Evolutionary conservation across 2,329 filamentous ascomycete species (phyloP).

Genomic region (Blumeria graminis): DNA sequence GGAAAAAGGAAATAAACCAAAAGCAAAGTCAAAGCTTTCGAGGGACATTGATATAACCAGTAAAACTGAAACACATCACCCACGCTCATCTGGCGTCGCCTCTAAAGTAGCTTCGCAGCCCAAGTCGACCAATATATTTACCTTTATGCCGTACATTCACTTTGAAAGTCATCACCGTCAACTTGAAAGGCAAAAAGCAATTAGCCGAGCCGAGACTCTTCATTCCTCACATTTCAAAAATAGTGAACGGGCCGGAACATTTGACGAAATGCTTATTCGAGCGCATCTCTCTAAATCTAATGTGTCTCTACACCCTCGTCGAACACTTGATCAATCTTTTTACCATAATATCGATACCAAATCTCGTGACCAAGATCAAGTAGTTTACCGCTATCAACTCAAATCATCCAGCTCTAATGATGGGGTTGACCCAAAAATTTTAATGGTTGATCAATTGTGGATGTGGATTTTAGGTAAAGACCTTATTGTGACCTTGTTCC

Average conservation of each 20-base stretch:
- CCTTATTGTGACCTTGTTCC: too few relatives aligned
- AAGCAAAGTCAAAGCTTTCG: too few relatives aligned
- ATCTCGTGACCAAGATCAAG: constrained; percentile 16
- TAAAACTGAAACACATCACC: too few relatives aligned
- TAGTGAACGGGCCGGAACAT: constrained; percentile 7
- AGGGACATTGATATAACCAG: too few relatives aligned
- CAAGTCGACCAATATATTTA: too few relatives aligned
- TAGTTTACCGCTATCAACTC: constrained; percentile 11
- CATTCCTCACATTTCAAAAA: neutral
- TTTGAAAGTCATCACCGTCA: constrained; percentile 9
- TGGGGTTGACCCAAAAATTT: too few relatives aligned
- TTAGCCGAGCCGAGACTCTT: constrained; percentile 9
- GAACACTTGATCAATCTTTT: constrained; percentile 24
- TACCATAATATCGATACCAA: constrained; percentile 20
- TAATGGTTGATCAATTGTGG: too few relatives aligned
- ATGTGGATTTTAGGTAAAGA: too few relatives aligned
- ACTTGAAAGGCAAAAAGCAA: constrained; percentile 11
- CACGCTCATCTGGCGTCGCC: too few relatives aligned
- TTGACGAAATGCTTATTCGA: constrained; percentile 12
- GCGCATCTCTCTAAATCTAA: constrained; percentile 8
- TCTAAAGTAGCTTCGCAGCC: too few relatives aligned
- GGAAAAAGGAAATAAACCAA: too few relatives aligned
- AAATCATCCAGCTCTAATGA: constrained; percentile 8
- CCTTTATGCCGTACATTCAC: constrained; percentile 12
- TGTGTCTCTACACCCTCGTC: constrained; percentile 20